Evolutionary conservation across 2,329 filamentous ascomycete species (phyloP).

Genomic region (Ophiostoma quercus): DNA sequence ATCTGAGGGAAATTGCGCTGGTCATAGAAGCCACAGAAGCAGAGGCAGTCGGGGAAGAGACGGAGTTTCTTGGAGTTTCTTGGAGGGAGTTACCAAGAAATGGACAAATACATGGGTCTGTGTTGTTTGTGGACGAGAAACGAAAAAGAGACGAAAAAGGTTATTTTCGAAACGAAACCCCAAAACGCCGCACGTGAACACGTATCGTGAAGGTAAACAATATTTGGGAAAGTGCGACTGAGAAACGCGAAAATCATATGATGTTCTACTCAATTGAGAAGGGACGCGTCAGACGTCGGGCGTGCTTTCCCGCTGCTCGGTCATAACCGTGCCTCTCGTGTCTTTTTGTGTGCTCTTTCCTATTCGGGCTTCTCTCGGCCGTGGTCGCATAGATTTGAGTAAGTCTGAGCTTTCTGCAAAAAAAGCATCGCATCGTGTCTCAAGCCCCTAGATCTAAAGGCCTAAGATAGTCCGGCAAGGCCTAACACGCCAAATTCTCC

Average conservation of each 20-base stretch:
- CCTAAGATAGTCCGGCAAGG: too few relatives aligned
- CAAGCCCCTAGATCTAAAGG: background rate
- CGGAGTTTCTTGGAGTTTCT: background rate
- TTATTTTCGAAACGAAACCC: background rate
- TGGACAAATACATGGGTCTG: background rate
- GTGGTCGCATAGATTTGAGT: background rate
- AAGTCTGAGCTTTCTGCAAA: background rate
- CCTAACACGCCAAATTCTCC: background rate
- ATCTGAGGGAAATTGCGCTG: conserved; percentile 5
- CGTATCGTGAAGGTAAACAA: background rate
- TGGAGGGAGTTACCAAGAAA: background rate
- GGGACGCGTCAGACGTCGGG: background rate
- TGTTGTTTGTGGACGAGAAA: too few relatives aligned
- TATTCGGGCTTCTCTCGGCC: background rate
- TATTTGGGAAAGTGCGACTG: background rate
- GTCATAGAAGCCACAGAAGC: background rate
- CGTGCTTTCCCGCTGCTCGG: background rate
- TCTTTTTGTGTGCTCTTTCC: background rate
- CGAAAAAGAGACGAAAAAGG: background rate
- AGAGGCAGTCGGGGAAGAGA: background rate
- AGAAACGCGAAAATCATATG: background rate
- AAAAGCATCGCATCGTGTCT: conserved; percentile 1
- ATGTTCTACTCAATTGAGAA: background rate
- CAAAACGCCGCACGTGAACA: background rate
- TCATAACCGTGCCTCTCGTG: background rate